These are phyloP conservation scores for Chimonanthus praecox DNA, from an alignment of 164 flowering plant species.

Conservation along the genomic window DNA sequence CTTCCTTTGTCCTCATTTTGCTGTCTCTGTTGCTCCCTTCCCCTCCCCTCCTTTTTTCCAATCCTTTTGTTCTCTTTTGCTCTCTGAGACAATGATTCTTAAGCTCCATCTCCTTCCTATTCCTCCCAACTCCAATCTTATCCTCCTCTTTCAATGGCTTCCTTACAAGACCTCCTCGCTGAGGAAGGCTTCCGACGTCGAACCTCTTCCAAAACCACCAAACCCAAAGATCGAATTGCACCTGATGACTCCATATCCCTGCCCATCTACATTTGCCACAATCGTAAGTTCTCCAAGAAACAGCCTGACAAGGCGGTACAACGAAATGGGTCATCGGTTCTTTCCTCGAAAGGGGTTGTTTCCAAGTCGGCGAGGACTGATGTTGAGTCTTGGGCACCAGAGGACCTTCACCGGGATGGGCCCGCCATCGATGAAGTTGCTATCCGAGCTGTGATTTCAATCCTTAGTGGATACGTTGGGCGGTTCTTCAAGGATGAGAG, in stretches of 20 bases:
- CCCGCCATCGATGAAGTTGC: slow-evolving; percentile 54
- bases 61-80: slow-evolving; percentile 7
- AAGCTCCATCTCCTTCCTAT: slow-evolving; percentile 1
- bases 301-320: slow-evolving; percentile 13
- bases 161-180: slow-evolving; percentile 44
- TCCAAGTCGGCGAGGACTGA: slow-evolving; percentile 24
- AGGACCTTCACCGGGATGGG: slow-evolving; percentile 17
- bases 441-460: slow-evolving; percentile 45
- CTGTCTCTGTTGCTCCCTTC: slow-evolving; percentile 4
- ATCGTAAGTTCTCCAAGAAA: slow-evolving; percentile 21
- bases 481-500: slow-evolving; percentile 33
- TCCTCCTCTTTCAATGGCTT: slow-evolving; percentile 30
- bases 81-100: not conserved
- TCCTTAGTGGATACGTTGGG: slow-evolving; percentile 52
- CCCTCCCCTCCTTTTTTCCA: slow-evolving; percentile 5
- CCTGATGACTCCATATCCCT: slow-evolving; percentile 24
- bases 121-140: not conserved
- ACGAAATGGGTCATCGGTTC: slow-evolving; percentile 23
- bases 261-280: slow-evolving; percentile 51
- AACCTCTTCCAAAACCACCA: slow-evolving; percentile 9
- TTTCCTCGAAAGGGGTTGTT: slow-evolving; percentile 18
- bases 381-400: slow-evolving; percentile 10
- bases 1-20: slow-evolving; percentile 11
- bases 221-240: slow-evolving; percentile 8
- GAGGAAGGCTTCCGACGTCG: slow-evolving; percentile 39